Evolutionary conservation across 1,284 basidiomycete species (phyloP).

Genomic region (Papiliotrema nemorosa): DNA sequence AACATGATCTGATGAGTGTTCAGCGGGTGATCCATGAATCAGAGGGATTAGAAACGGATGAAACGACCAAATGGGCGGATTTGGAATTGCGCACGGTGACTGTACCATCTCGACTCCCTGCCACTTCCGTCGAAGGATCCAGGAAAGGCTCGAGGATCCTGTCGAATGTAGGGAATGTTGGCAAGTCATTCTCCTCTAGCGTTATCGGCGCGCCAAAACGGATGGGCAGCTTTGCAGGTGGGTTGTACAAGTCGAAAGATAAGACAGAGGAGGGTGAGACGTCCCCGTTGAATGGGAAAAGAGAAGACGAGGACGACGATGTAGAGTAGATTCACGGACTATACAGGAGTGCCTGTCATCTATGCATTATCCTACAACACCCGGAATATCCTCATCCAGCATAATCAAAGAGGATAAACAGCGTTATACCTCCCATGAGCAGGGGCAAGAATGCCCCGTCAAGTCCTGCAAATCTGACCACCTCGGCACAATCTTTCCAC

Average conservation of each 20-base stretch:
- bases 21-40: slow-evolving; percentile 40
- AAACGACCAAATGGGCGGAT: slow-evolving; percentile 11
- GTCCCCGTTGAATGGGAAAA: neutral
- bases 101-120: slow-evolving; percentile 8
- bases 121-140: neutral
- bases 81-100: slow-evolving; percentile 20
- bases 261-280: neutral
- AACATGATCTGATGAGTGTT: slow-evolving; percentile 67
- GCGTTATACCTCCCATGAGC: neutral
- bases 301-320: neutral
- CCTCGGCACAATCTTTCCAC: neutral
- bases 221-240: slow-evolving; percentile 20
- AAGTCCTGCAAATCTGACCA: neutral
- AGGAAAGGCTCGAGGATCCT: slow-evolving; percentile 7
- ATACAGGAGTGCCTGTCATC: neutral
- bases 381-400: neutral
- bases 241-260: slow-evolving; percentile 11
- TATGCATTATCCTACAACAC: neutral
- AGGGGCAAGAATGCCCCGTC: neutral
- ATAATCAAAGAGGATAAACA: slow-evolving; percentile 1
- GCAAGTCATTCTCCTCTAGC: slow-evolving; percentile 28
- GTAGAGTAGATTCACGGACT: neutral
- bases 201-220: slow-evolving; percentile 34
- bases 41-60: slow-evolving; percentile 33
- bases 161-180: slow-evolving; percentile 25